Conservation (phyloP, 1,284 basidiomycete genomes). For the Malassezia sp. region DNA sequence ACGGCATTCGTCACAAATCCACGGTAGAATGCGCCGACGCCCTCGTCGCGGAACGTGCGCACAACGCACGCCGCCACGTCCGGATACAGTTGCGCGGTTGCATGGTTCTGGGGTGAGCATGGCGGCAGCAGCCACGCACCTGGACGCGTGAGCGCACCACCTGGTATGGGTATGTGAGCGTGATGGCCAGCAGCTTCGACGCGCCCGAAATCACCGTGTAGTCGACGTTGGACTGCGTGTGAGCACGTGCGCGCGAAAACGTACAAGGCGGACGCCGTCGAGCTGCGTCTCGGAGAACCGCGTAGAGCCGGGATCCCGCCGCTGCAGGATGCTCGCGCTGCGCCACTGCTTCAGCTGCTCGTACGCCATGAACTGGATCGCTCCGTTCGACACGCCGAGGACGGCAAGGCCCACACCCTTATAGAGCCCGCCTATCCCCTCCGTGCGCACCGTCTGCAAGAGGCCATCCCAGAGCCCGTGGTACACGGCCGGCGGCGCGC, state of each 20-base stretch:
- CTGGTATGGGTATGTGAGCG: constrained; percentile 90
- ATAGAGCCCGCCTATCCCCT: constrained; percentile 72
- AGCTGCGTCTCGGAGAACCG: constrained; percentile 6
- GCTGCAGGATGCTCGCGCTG: constrained; percentile 47
- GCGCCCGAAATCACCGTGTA: constrained; percentile 86
- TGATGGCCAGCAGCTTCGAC: constrained; percentile 75
- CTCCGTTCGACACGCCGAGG: constrained; percentile 87
- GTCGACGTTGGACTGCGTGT: constrained; percentile 69
- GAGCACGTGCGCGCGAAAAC: too few relatives aligned
- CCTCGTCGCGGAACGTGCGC: constrained; percentile 70
- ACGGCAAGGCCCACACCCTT: constrained; percentile 78
- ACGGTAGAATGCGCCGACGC: constrained; percentile 78
- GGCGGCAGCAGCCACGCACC: too few relatives aligned
- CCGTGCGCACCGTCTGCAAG: constrained; percentile 25
- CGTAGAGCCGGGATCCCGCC: neutral
- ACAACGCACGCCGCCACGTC: constrained; percentile 68
- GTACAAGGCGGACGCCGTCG: constrained; percentile 23
- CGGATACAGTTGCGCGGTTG: constrained; percentile 53
- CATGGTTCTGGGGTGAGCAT: too few relatives aligned
- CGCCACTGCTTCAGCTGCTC: constrained; percentile 83
- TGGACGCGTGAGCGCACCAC: constrained; percentile 86
- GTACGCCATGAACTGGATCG: constrained; percentile 90
- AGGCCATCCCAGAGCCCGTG: constrained; percentile 33
- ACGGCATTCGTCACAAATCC: constrained; percentile 93
- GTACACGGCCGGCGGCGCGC: constrained; percentile 20